A percentile compares a stretch with the other conserved stretches of the same genome.
These are phyloP conservation scores for Emmonsia crescens DNA, from an alignment of 2,329 filamentous ascomycete genomes.

Conservation along the genomic window DNA sequence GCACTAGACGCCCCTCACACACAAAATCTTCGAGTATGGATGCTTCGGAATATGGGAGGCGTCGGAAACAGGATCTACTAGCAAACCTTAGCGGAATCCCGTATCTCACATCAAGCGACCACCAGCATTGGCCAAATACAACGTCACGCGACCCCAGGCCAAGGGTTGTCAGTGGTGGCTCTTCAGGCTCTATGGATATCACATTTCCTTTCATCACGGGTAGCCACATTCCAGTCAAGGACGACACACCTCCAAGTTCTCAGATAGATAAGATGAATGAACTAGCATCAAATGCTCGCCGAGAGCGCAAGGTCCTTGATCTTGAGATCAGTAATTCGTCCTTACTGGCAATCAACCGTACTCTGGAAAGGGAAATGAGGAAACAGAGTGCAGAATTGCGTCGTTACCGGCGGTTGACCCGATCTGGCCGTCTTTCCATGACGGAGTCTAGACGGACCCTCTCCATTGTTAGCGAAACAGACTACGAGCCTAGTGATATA, in stretches of 20 bases:
- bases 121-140: not conserved
- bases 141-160: not conserved
- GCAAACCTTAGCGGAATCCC: conserved; percentile 1
- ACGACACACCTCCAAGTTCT: conserved; percentile 4
- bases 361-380: conserved; percentile 77
- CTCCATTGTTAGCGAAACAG: conserved; percentile 37
- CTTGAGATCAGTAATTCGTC: conserved; percentile 95
- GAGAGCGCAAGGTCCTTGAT: conserved; percentile 90
- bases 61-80: conserved; percentile 3
- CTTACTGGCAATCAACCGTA: conserved; percentile 86
- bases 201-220: conserved; percentile 1
- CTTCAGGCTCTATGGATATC: conserved; percentile 9
- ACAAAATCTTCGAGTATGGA: conserved; percentile 14
- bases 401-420: conserved; percentile 72
- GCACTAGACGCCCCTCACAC: conserved; percentile 6
- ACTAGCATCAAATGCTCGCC: conserved; percentile 72
- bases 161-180: conserved; percentile 4
- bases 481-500: conserved; percentile 25
- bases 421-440: conserved; percentile 63
- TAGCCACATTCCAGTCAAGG: conserved; percentile 9
- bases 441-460: conserved; percentile 35
- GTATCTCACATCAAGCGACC: not conserved
- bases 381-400: conserved; percentile 85
- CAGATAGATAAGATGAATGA: conserved; percentile 47
- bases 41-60: conserved; percentile 8